phyloP scores from a whole-genome alignment of 1,284 basidiomycete species.

The Leucoagaricus sp. region DNA sequence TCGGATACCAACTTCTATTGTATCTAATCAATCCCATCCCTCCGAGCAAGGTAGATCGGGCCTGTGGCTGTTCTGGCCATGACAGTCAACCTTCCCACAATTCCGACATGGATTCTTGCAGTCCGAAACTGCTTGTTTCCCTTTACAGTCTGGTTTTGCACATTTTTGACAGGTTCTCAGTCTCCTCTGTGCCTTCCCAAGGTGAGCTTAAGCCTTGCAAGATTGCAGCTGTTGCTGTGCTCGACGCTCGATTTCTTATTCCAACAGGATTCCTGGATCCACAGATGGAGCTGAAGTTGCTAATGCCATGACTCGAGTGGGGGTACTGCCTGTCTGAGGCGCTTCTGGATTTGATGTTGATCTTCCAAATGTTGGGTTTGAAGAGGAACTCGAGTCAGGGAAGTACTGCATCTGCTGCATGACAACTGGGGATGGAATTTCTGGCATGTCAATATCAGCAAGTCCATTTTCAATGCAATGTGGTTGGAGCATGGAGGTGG shows the following conservation, averaged over 20 bases:
- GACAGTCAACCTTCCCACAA: constrained; percentile 65
- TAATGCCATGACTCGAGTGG: no score
- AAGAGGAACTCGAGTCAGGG: background rate
- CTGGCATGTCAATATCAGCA: background rate
- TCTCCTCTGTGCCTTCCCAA: background rate
- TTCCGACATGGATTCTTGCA: constrained; percentile 67
- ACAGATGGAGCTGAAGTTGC: no score
- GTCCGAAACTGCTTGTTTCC: background rate
- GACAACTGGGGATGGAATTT: background rate
- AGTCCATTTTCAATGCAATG: background rate
- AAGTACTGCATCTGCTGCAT: no score
- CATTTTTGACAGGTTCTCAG: constrained; percentile 4
- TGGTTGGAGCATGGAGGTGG: background rate
- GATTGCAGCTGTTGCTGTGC: background rate
- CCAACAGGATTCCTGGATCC: no score
- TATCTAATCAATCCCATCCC: constrained; percentile 39
- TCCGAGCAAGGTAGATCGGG: constrained; percentile 63
- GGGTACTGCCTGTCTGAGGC: no score
- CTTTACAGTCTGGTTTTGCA: background rate
- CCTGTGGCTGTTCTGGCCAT: constrained; percentile 62
- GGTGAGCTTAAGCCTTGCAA: background rate
- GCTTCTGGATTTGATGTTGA: background rate
- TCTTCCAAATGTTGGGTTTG: background rate
- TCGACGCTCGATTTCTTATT: background rate
- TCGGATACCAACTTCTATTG: background rate